Base-by-base conservation (phyloP, 129 eudicot species). In the Tanacetum coccineum region DNA sequence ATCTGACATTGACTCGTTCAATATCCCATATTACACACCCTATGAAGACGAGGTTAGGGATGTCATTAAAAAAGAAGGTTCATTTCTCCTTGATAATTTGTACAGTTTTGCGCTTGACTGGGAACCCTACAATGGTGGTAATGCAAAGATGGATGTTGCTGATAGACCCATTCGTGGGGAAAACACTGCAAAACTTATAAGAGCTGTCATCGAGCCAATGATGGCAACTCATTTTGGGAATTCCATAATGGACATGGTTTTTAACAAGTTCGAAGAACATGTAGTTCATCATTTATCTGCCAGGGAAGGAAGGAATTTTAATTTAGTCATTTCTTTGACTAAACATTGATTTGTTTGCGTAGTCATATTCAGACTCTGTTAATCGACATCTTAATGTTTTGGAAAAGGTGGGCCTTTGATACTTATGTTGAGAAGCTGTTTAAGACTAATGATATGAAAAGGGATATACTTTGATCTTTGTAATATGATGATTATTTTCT, bases 211-310 rank as follows among this genome's bases (percentile, higher is more conserved):
- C n/a, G 81, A 81, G 21, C 75, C 75, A 2, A 21, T 76, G 39
- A 55, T 74, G 20, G 62, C 48, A 28, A 25, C 59, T 58, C 81
- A 76, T 67, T 81, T 81, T 40, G 76, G 75, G 46, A 58, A n/a
- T 39, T 49, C 67, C 9, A 55, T 81, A 26, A 59, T 70, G 71
- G 74, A 74, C 13, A 19, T 63, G 17, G 2, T 79, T 18, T 79
- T 79, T 58, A 19, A 4, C 4, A 74, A 66, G 21, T 74, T 14
- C 18, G 50, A 64, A 32, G 19, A 47, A 18, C 59, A 51, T 30
- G 55, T 74, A 47, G 73, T 53, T 1, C 48, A 59, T 36, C 42
- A 58, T 71, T 51, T 71, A 8, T 12, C 65, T 15, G 19, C 22
- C n/a, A 61, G 70, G 51, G 26, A 70, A 45, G 21, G 55, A 3